Evolutionary conservation across 352 stramenopile genomes (phyloP).

Genomic region (Phytophthora melonis): DNA sequence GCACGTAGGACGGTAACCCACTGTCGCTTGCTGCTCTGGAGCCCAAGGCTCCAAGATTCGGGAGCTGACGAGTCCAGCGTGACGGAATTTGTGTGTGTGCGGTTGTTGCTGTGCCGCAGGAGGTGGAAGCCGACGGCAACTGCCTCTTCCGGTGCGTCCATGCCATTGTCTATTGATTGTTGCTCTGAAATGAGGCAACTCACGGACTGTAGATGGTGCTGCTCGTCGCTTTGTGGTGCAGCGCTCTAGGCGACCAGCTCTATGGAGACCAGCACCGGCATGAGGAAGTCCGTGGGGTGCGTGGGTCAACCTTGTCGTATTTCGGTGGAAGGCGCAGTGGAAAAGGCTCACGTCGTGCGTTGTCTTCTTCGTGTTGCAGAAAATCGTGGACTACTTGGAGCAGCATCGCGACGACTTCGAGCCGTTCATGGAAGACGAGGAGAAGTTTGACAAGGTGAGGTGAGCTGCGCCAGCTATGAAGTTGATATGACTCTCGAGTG

Average conservation of each 20-base stretch:
- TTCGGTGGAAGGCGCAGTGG: background rate
- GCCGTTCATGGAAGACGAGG: constrained; percentile 90
- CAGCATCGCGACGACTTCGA: constrained; percentile 79
- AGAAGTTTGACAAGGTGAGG: constrained; percentile 84
- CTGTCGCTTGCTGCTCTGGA: background rate
- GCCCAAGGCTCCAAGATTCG: constrained; percentile 3
- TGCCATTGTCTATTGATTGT: background rate
- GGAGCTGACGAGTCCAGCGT: constrained; percentile 4
- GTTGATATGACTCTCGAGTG: too few relatives aligned
- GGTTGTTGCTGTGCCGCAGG: constrained; percentile 36
- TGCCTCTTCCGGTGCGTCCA: constrained; percentile 76
- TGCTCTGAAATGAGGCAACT: background rate
- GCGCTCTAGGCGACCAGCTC: constrained; percentile 76
- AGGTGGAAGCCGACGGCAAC: constrained; percentile 85
- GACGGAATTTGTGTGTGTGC: background rate
- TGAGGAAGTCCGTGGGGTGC: constrained; percentile 69
- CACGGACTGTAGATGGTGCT: constrained; percentile 16
- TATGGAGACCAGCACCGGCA: constrained; percentile 79
- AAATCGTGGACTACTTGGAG: constrained; percentile 78
- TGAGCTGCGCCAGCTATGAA: background rate
- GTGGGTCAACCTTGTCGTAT: background rate
- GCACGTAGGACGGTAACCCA: constrained; percentile 22
- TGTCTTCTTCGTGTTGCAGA: constrained; percentile 34
- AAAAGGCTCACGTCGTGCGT: background rate
- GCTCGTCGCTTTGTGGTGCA: constrained; percentile 25